phyloP scores from a whole-genome alignment of 768 basidiomycete genomes.

The Termitomyces sp. region DNA sequence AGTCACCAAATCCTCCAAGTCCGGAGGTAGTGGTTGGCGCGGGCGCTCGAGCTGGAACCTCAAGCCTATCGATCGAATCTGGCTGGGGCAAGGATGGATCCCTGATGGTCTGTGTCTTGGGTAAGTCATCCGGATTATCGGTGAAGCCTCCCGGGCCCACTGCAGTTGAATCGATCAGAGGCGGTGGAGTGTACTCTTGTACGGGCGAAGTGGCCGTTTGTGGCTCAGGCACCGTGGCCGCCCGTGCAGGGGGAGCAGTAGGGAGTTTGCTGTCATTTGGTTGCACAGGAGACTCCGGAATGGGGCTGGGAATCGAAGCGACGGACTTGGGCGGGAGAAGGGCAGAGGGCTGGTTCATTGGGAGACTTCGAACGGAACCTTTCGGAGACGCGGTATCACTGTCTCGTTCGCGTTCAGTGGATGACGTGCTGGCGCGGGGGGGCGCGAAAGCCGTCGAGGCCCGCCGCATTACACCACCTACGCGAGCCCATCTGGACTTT shows the following conservation, averaged over 20 bases:
- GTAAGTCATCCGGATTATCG: constrained; percentile 42
- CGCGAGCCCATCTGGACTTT: constrained; percentile 51
- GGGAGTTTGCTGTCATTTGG: constrained; percentile 37
- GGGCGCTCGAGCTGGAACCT: background rate
- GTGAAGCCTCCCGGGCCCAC: constrained; percentile 47
- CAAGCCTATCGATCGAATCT: constrained; percentile 13
- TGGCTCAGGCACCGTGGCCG: constrained; percentile 8
- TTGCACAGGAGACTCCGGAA: constrained; percentile 63
- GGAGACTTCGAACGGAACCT: constrained; percentile 14
- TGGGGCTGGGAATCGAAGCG: constrained; percentile 47
- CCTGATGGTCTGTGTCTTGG: constrained; percentile 21
- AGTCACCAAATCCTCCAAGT: background rate
- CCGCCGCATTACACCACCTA: constrained; percentile 56
- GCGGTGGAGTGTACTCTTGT: constrained; percentile 32
- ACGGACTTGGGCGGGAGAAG: constrained; percentile 19
- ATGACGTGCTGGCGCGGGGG: constrained; percentile 26
- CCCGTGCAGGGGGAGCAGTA: constrained; percentile 32
- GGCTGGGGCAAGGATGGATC: constrained; percentile 24
- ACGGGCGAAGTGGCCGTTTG: constrained; percentile 8
- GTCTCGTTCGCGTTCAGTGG: constrained; percentile 22
- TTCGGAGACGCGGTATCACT: constrained; percentile 21
- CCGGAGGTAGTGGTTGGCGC: background rate
- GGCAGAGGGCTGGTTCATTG: constrained; percentile 7
- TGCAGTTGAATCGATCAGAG: constrained; percentile 30
- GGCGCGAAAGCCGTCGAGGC: constrained; percentile 52